Conservation (phyloP, 306 rosid genomes). For the Crotalaria pallida region DNA sequence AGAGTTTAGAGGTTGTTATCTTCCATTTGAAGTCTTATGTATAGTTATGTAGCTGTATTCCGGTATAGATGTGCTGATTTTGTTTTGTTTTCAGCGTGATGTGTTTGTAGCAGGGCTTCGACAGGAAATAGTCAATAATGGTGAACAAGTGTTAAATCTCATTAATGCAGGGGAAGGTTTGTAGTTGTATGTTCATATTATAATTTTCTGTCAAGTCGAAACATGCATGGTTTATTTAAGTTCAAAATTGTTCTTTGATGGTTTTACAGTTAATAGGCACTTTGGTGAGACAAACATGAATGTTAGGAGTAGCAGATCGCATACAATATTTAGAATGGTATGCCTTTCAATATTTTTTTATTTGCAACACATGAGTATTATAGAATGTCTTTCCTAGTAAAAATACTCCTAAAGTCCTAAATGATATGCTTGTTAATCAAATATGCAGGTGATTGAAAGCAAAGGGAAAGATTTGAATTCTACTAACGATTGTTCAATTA, state of each 20-base stretch:
- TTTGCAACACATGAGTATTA: not conserved
- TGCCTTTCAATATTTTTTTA: constrained; percentile 3
- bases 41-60: not conserved
- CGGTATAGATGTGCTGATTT: constrained; percentile 17
- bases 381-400: not conserved
- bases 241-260: constrained; percentile 2
- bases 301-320: constrained; percentile 92
- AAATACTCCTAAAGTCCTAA: not conserved
- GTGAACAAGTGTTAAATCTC: constrained; percentile 78
- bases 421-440: not conserved
- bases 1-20: constrained; percentile 79
- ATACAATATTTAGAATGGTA: constrained; percentile 97
- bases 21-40: not conserved
- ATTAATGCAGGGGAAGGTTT: constrained; percentile 86
- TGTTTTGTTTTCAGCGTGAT: constrained; percentile 57
- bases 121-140: constrained; percentile 78
- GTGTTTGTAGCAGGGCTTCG: constrained; percentile 87
- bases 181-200: constrained; percentile 12
- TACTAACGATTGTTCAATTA: constrained; percentile 34
- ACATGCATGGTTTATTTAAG: constrained; percentile 11
- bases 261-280: constrained; percentile 72
- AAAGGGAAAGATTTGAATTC: constrained; percentile 59
- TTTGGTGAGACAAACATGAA: constrained; percentile 98
- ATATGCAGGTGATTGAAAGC: constrained; percentile 83
- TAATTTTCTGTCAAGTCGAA: constrained; percentile 8